Evolutionary conservation across 371 early-diverging fungal genomes (phyloP).

Genomic region (Syncephalastrum contaminatum): DNA sequence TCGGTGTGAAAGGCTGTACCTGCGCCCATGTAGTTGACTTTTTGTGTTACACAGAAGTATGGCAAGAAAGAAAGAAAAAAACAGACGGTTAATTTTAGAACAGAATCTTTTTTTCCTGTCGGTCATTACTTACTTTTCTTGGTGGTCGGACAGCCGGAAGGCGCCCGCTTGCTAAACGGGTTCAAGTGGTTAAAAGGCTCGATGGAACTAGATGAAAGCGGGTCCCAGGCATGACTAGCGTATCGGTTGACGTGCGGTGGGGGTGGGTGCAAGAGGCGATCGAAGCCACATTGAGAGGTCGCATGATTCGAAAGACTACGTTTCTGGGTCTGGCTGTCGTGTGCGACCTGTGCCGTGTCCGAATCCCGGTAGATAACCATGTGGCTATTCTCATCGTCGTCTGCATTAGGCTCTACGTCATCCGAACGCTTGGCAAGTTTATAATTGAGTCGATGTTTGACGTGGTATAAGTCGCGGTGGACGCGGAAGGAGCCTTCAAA

Average conservation of each 20-base stretch:
- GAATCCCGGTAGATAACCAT: constrained; percentile 75
- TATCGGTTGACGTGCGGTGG: constrained; percentile 6
- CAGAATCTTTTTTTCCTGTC: background rate
- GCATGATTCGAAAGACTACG: too few relatives aligned
- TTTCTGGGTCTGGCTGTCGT: background rate
- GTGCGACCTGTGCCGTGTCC: constrained; percentile 36
- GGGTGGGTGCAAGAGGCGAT: constrained; percentile 14
- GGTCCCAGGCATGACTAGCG: background rate
- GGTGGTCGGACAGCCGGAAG: constrained; percentile 39
- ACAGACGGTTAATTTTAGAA: background rate
- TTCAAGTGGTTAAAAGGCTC: too few relatives aligned
- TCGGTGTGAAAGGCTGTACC: constrained; percentile 16
- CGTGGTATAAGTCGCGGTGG: constrained; percentile 59
- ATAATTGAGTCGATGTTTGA: constrained; percentile 63
- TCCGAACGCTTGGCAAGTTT: constrained; percentile 54
- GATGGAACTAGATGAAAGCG: too few relatives aligned
- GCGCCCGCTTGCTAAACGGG: constrained; percentile 32
- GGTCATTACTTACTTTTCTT: constrained; percentile 34
- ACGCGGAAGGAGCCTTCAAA: constrained; percentile 69
- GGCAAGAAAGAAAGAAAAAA: constrained; percentile 1
- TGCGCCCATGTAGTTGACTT: constrained; percentile 27
- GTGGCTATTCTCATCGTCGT: constrained; percentile 19
- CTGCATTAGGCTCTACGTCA: constrained; percentile 50
- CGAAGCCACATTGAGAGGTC: constrained; percentile 29
- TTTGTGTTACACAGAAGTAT: constrained; percentile 1